These are phyloP conservation scores for Cercophora scortea DNA, from an alignment of 495 filamentous ascomycete species.

Conservation along the genomic window DNA sequence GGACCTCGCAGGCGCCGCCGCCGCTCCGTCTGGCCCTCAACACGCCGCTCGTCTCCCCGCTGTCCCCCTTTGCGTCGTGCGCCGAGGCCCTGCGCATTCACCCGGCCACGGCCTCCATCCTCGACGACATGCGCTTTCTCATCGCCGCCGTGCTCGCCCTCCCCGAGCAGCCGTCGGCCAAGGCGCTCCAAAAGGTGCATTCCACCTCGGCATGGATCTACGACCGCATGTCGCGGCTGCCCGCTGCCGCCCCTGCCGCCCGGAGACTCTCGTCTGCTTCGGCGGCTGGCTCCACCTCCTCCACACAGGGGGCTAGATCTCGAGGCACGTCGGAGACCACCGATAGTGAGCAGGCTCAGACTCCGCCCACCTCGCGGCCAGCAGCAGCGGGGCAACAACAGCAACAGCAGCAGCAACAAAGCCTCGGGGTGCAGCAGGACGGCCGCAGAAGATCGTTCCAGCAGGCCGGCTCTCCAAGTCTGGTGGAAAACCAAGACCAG, in stretches of 20 bases:
- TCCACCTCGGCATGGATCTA: constrained; percentile 28
- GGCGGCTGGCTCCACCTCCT: constrained; percentile 3
- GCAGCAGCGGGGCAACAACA: too few relatives aligned
- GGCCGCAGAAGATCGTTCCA: too few relatives aligned
- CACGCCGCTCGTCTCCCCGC: constrained; percentile 24
- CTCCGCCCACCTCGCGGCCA: too few relatives aligned
- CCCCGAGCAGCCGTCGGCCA: constrained; percentile 15
- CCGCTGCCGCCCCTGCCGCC: constrained; percentile 9
- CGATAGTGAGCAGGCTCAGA: background rate
- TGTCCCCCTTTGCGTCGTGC: constrained; percentile 20
- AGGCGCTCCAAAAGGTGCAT: constrained; percentile 25
- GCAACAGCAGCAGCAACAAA: too few relatives aligned
- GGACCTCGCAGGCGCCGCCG: constrained; percentile 13
- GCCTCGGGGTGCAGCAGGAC: too few relatives aligned
- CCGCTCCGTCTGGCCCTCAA: constrained; percentile 28
- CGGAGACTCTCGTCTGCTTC: constrained; percentile 3
- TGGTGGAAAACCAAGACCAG: background rate
- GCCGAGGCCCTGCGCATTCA: constrained; percentile 22
- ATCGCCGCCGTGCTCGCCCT: constrained; percentile 21
- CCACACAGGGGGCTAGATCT: background rate
- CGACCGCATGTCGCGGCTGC: constrained; percentile 19
- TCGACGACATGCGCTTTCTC: constrained; percentile 33
- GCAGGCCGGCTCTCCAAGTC: background rate
- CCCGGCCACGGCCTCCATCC: constrained; percentile 23
- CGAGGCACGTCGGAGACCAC: background rate